Evolutionary conservation across 2,329 filamentous ascomycete species (phyloP).

Genomic region (Pseudocercospora ulei): DNA sequence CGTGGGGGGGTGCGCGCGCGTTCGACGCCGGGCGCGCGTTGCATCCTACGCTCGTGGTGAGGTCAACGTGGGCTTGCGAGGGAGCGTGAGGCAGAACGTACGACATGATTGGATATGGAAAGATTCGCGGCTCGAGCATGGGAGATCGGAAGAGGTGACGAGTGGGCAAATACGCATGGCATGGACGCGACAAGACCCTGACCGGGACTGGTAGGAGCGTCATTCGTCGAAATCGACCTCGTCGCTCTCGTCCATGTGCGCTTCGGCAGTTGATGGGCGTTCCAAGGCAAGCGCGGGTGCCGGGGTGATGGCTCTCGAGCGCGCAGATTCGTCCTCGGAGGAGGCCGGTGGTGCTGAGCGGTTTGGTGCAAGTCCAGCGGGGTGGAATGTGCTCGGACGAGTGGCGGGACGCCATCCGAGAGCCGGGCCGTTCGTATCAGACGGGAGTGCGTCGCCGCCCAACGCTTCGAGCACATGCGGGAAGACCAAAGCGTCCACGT

Average conservation of each 20-base stretch:
- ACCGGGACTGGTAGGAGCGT: slow-evolving; percentile 7
- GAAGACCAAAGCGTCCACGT: slow-evolving; percentile 76
- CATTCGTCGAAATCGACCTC: slow-evolving; percentile 25
- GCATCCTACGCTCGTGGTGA: slow-evolving; percentile 21
- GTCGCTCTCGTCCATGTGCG: slow-evolving; percentile 29
- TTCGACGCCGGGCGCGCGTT: slow-evolving; percentile 7
- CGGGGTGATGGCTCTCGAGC: slow-evolving; percentile 14
- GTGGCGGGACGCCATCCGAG: slow-evolving; percentile 19
- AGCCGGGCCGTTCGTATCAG: slow-evolving; percentile 22
- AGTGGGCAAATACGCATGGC: slow-evolving; percentile 18
- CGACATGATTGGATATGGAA: slow-evolving; percentile 3
- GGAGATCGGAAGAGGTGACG: slow-evolving; percentile 13
- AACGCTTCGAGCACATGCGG: slow-evolving; percentile 85
- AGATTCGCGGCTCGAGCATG: slow-evolving; percentile 7
- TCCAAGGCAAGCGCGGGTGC: slow-evolving; percentile 22
- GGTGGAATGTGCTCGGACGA: slow-evolving; percentile 25
- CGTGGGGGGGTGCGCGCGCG: not conserved
- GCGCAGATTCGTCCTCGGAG: slow-evolving; percentile 25
- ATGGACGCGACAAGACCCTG: slow-evolving; percentile 11
- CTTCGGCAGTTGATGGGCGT: slow-evolving; percentile 20
- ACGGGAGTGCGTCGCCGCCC: slow-evolving; percentile 49
- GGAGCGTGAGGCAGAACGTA: slow-evolving; percentile 17
- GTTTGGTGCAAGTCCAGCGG: slow-evolving; percentile 15
- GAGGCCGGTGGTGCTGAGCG: slow-evolving; percentile 28
- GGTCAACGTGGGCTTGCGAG: slow-evolving; percentile 19